phyloP scores from a whole-genome alignment of 1,139 yeast genomes.

The Candida sojae region DNA sequence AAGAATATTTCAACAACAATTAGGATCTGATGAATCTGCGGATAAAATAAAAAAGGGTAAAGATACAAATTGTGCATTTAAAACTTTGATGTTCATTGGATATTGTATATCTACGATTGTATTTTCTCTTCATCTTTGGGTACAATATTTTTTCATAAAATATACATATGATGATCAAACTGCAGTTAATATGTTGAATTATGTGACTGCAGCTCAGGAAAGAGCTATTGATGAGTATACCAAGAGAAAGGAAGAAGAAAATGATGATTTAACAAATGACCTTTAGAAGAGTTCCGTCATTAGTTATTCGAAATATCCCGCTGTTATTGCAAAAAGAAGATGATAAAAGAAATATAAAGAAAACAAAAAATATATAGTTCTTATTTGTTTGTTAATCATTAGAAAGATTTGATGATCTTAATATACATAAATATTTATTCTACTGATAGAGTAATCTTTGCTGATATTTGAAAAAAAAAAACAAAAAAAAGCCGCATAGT shows the following conservation, averaged over 20 bases:
- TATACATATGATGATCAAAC: conserved; percentile 14
- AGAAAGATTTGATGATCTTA: not conserved
- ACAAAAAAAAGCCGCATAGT: too few species aligned
- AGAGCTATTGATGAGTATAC: conserved; percentile 12
- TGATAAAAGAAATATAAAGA: not conserved
- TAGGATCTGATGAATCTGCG: not conserved
- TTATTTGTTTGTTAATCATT: not conserved
- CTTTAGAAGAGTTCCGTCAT: too few species aligned
- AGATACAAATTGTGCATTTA: conserved; percentile 3
- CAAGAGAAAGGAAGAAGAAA: conserved; percentile 4
- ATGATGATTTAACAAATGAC: not conserved
- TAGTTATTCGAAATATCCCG: too few species aligned
- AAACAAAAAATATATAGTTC: not conserved
- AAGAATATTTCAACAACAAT: conserved; percentile 1
- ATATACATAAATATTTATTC: not conserved
- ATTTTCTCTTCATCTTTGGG: conserved; percentile 11
- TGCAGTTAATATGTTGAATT: conserved; percentile 11
- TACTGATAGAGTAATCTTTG: not conserved
- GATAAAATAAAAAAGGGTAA: not conserved
- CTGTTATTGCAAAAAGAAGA: not conserved
- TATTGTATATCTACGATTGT: conserved; percentile 13
- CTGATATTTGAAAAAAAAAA: too few species aligned
- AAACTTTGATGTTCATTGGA: conserved; percentile 11
- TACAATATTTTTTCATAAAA: conserved; percentile 12
- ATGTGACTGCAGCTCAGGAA: conserved; percentile 14